These are phyloP conservation scores for Ogataea chonburiensis DNA, from an alignment of 805 yeast species.

Conservation along the genomic window DNA sequence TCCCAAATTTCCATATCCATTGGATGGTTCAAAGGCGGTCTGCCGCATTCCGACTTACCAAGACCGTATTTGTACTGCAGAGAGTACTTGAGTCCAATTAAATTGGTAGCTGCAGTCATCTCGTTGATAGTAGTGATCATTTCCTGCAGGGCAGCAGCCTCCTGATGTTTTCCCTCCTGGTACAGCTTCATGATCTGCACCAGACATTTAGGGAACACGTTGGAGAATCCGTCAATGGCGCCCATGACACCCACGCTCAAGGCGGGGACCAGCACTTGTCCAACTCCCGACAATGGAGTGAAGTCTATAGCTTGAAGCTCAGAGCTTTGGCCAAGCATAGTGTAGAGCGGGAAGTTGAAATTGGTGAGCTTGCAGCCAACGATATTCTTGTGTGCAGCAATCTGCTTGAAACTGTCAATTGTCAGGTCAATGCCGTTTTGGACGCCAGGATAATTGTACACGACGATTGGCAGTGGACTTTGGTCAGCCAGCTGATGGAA, in stretches of 20 bases:
- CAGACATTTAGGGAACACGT: slow-evolving; percentile 50
- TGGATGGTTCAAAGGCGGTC: slow-evolving; percentile 45
- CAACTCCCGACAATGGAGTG: slow-evolving; percentile 48
- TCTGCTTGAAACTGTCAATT: slow-evolving; percentile 39
- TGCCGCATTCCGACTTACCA: slow-evolving; percentile 36
- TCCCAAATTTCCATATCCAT: slow-evolving; percentile 34
- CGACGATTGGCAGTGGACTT: slow-evolving; percentile 42
- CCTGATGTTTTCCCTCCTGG: slow-evolving; percentile 38
- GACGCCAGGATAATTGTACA: slow-evolving; percentile 53
- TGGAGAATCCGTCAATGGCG: slow-evolving; percentile 51
- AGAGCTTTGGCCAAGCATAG: slow-evolving; percentile 44
- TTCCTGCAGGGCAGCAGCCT: slow-evolving; percentile 43
- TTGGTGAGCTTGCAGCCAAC: slow-evolving; percentile 56
- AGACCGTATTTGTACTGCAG: slow-evolving; percentile 27
- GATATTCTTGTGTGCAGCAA: slow-evolving; percentile 46
- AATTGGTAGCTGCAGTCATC: slow-evolving; percentile 36
- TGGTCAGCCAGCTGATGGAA: slow-evolving; percentile 43
- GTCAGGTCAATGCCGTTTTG: slow-evolving; percentile 40
- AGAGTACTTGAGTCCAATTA: slow-evolving; percentile 34
- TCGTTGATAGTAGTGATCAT: slow-evolving; percentile 45
- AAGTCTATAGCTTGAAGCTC: slow-evolving; percentile 40
- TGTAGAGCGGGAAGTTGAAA: slow-evolving; percentile 47
- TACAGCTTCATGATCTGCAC: slow-evolving; percentile 40
- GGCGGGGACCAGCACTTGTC: slow-evolving; percentile 50
- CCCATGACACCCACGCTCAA: slow-evolving; percentile 46